Conservation (phyloP, 805 yeast genomes). For the Metschnikowia chrysomelidarum region DNA sequence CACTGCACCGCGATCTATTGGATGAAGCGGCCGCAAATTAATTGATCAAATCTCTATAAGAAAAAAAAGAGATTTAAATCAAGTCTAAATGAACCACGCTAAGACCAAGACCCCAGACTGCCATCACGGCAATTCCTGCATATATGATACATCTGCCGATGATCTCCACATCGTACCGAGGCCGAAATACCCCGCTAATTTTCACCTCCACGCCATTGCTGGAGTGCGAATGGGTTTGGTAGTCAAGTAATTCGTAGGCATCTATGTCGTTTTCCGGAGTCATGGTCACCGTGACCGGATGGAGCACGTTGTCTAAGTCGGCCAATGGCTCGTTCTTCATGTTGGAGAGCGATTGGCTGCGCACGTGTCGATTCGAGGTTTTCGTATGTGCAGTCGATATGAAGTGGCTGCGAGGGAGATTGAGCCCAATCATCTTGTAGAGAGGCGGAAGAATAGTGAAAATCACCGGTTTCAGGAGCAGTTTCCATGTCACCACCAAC, state of each 20-base stretch:
- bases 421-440: slow-evolving; percentile 42
- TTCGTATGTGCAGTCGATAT: slow-evolving; percentile 37
- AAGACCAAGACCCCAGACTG: slow-evolving; percentile 43
- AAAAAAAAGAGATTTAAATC: slow-evolving; percentile 4
- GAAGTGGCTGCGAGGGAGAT: slow-evolving; percentile 39
- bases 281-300: slow-evolving; percentile 27
- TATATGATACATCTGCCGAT: slow-evolving; percentile 76
- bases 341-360: slow-evolving; percentile 41
- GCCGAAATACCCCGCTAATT: slow-evolving; percentile 48
- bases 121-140: slow-evolving; percentile 69
- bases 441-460: slow-evolving; percentile 58
- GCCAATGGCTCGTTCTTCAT: slow-evolving; percentile 26
- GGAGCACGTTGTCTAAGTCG: slow-evolving; percentile 26
- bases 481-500: slow-evolving; percentile 70
- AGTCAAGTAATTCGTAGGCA: slow-evolving; percentile 39
- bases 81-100: slow-evolving; percentile 18
- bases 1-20: slow-evolving; percentile 7
- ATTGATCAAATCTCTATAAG: too few relatives aligned
- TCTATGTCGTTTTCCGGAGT: slow-evolving; percentile 43
- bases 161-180: slow-evolving; percentile 72
- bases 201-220: slow-evolving; percentile 12
- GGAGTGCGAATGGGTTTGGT: slow-evolving; percentile 17
- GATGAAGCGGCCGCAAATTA: neutral
- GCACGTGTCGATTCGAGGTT: slow-evolving; percentile 31
- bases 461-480: slow-evolving; percentile 64